Base-by-base conservation (phyloP, 2,329 filamentous ascomycete species). In the Epichloe sibirici region DNA sequence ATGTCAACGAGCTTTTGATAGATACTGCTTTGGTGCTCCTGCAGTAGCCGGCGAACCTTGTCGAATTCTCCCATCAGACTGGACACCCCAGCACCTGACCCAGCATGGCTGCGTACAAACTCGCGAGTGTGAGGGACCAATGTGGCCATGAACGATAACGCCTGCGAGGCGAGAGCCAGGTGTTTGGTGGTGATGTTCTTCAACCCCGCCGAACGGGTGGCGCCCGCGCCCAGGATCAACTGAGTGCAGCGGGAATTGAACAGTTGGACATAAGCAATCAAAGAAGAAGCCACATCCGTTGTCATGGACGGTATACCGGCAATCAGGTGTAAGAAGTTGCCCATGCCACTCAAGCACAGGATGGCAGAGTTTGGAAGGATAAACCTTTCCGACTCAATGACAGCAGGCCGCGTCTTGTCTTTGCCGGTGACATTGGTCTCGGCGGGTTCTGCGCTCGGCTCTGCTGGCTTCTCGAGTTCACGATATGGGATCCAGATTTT, bases 231-330 rank as follows among this genome's bases (percentile, higher is more conserved):
- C 6, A 98, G 82, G 57, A 98, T 96, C 53, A 98, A 79, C 65
- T 98, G 93, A n/a, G 87, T 94, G 53, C 90, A 90, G 21, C 93
- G 85, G 2, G 90, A 96, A 67, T 98, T 96, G 76, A 97, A 98
- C 4, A 95, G 77, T 58, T 93, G 88, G 13, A 97, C 76, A 63
- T 94, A 95, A 23, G 93, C 85, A 43, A 96, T 74, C 11, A 98
- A 78, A 0, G 83, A 85, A 3, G 79, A 74, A 0, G 88, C 86
- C 51, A 96, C 84, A 54, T 96, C 90, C 2, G 83, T 76, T 1
- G 89, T 87, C 81, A 96, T 90, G 55, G 86, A 91, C 1, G 93
- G 91, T 53, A 97, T 91, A 35, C 84, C 85, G 5, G 87, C 78
- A 53, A 91, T 84, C 4, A 98, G 78, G 56, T 87, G 86, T 57